Base-by-base conservation (phyloP, 495 filamentous ascomycete genomes). In the Jackrogersella minutella region DNA sequence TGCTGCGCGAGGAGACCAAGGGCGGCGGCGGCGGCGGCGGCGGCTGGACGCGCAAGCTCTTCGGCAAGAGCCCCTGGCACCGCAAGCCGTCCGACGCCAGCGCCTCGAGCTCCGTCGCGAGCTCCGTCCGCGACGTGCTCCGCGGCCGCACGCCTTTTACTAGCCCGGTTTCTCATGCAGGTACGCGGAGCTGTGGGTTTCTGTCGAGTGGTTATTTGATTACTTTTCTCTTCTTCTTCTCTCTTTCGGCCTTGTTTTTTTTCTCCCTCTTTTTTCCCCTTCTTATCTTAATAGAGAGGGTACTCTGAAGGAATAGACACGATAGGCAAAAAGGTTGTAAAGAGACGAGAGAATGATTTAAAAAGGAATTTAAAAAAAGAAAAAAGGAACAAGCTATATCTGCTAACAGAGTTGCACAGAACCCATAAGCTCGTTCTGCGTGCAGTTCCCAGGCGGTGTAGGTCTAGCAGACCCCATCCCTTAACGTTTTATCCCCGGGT, bases 41-140 rank as follows among this genome's bases (percentile, higher is more conserved):
- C 58, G 22, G 49, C 24, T 69, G 71, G 24, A 63, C 68, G 3
- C 52, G 69, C 40, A 75, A 64, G 37, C 34, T 74, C 6, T 76
- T 81, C 43, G 75, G 76, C 0, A 76, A 70, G 53, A 74, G 76
- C 17, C 78, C 79, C 9, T 81, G 78, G 81, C 73, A 77, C 37
- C 76, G 78, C 9, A 77, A 73, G 58, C 51, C 64, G 16, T 78
- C 78, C 0, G 28, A 66, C 3, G 58, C 62, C 8, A 80, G 75
- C 50, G 70, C 68, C 8, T 68, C 79, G 30, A 81, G 77, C 61
- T 81, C 79, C 22, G 52, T 80, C 9, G 72, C 79, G 37, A 81
- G 77, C 57, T 81, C 79, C 14, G 52, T 80, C 8, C 66, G 69
- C 26, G 70, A 70, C 13, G 53, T 80, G 9, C 53, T 80, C 9